These are phyloP conservation scores for Schizonepeta tenuifolia DNA, from an alignment of 257 asterid genomes.

Conservation along the genomic window DNA sequence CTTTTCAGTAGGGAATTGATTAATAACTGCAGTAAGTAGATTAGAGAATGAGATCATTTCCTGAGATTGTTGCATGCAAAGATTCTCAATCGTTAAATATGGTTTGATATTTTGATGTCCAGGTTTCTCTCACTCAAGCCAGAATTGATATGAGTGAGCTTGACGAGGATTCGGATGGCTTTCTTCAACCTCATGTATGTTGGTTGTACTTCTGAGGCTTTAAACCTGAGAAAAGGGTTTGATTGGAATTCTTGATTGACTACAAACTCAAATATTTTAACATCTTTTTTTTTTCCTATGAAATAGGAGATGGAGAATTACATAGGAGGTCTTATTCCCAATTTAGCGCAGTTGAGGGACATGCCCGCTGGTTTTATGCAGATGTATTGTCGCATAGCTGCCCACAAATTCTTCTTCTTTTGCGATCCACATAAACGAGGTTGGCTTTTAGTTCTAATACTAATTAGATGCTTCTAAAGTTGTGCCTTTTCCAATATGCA, in stretches of 20 bases:
- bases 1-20: conserved; percentile 11
- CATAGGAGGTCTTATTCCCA: conserved; percentile 96
- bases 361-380: conserved; percentile 94
- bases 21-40: neutral
- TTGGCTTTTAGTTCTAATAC: conserved; percentile 37
- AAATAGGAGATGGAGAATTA: conserved; percentile 94
- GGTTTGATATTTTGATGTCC: conserved; percentile 35
- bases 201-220: conserved; percentile 35
- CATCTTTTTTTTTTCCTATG: conserved; percentile 1
- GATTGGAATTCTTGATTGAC: conserved; percentile 12
- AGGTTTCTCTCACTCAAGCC: conserved; percentile 99
- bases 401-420: conserved; percentile 98
- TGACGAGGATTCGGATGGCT: conserved; percentile 99
- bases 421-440: conserved; percentile 99
- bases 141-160: conserved; percentile 99
- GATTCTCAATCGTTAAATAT: conserved; percentile 5
- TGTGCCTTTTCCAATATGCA: conserved; percentile 25
- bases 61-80: conserved; percentile 21
- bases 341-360: conserved; percentile 90
- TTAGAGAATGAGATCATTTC: conserved; percentile 5
- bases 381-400: conserved; percentile 99
- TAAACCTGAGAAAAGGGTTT: conserved; percentile 15
- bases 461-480: conserved; percentile 21
- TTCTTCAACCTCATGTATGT: conserved; percentile 93
- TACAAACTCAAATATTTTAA: conserved; percentile 26